These are phyloP conservation scores for Ceratobasidium sp. DNA, from an alignment of 1,284 basidiomycete species.

Conservation along the genomic window DNA sequence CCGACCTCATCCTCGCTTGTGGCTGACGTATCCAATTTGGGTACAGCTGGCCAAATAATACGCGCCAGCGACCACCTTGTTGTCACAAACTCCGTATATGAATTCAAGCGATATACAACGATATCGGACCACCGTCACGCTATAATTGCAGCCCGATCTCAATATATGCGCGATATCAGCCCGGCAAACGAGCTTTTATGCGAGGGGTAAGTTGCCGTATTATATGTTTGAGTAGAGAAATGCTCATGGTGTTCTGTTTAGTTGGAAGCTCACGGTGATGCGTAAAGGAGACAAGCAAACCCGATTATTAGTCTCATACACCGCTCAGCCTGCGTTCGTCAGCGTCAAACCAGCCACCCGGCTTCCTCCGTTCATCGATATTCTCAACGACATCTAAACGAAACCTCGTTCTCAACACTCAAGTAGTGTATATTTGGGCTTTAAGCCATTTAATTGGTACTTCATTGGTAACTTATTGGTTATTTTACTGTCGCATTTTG, in stretches of 20 bases:
- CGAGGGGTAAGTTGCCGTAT: constrained; percentile 23
- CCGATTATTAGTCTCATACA: constrained; percentile 33
- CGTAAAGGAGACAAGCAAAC: constrained; percentile 37
- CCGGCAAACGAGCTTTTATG: constrained; percentile 41
- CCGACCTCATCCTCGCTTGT: neutral
- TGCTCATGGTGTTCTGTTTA: neutral
- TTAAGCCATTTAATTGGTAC: neutral
- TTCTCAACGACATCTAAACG: constrained; percentile 32
- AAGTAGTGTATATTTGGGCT: neutral
- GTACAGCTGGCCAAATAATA: constrained; percentile 28
- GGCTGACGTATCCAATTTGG: neutral
- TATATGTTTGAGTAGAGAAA: neutral
- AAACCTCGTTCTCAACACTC: neutral
- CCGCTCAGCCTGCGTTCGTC: constrained; percentile 36
- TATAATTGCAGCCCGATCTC: constrained; percentile 35
- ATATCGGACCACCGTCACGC: constrained; percentile 36
- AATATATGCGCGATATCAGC: constrained; percentile 43
- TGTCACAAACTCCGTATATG: constrained; percentile 33
- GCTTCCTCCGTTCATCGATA: constrained; percentile 38
- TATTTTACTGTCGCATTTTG: neutral
- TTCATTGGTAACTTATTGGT: constrained; percentile 27
- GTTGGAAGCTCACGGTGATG: constrained; percentile 38
- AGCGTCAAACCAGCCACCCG: constrained; percentile 19
- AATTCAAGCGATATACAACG: constrained; percentile 17
- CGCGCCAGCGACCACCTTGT: constrained; percentile 38